phyloP scores from a whole-genome alignment of 805 yeast species.

The Metschnikowia lachancei region DNA sequence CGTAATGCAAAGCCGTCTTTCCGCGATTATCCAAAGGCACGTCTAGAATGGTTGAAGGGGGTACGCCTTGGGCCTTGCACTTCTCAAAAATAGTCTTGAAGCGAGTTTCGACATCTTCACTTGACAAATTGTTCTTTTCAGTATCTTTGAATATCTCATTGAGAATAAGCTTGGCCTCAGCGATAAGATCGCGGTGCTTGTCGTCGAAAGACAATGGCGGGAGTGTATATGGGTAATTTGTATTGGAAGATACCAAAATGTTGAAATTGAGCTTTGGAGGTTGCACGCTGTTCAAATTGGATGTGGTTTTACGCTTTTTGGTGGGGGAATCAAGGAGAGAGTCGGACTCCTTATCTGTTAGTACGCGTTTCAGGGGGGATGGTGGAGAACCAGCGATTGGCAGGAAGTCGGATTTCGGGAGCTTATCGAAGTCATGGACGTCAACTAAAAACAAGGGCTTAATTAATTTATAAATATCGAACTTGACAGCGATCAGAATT shows the following conservation, averaged over 20 bases:
- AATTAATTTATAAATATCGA: slow-evolving; percentile 38
- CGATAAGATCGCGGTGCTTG: slow-evolving; percentile 29
- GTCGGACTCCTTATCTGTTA: slow-evolving; percentile 22
- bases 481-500: slow-evolving; percentile 35
- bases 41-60: slow-evolving; percentile 24
- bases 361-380: slow-evolving; percentile 5
- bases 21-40: slow-evolving; percentile 40
- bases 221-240: slow-evolving; percentile 48
- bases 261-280: slow-evolving; percentile 1
- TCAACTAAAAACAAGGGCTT: slow-evolving; percentile 41
- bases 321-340: slow-evolving; percentile 34
- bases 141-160: slow-evolving; percentile 38
- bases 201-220: slow-evolving; percentile 40
- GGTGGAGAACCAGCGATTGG: neutral
- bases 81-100: slow-evolving; percentile 26
- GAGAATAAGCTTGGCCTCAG: slow-evolving; percentile 34
- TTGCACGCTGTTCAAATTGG: neutral
- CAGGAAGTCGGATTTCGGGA: slow-evolving; percentile 24
- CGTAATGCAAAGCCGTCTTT: slow-evolving; percentile 44
- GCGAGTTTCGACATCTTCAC: slow-evolving; percentile 24
- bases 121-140: slow-evolving; percentile 21
- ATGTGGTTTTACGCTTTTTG: slow-evolving; percentile 29
- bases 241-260: slow-evolving; percentile 25
- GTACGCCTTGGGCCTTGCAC: slow-evolving; percentile 9
- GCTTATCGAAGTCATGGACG: slow-evolving; percentile 42